Conservation (phyloP, 2,329 filamentous ascomycete species). For the Periconia macrospinosa region DNA sequence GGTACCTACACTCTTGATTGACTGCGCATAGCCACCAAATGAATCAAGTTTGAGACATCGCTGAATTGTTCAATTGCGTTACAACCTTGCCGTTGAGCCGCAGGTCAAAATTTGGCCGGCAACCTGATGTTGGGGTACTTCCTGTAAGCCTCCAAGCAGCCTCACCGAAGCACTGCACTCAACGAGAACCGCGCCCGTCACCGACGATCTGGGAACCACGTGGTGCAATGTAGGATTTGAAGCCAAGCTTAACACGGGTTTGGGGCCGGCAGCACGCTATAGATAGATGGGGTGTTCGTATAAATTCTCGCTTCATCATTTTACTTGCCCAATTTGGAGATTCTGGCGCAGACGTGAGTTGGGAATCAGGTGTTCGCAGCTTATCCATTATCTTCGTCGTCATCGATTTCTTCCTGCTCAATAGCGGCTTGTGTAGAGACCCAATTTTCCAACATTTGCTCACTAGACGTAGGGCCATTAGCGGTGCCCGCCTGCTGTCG, state of each 20-base stretch:
- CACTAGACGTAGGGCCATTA: constrained; percentile 28
- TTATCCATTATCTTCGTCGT: constrained; percentile 40
- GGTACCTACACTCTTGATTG: neutral
- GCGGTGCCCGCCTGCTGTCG: constrained; percentile 19
- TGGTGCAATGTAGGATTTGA: constrained; percentile 10
- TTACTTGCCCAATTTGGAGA: constrained; percentile 9
- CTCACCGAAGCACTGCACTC: constrained; percentile 14
- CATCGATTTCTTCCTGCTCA: constrained; percentile 27
- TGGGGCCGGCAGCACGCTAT: constrained; percentile 15
- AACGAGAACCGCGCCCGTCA: constrained; percentile 15
- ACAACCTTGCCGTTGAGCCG: neutral
- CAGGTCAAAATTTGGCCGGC: neutral
- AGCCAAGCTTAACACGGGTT: constrained; percentile 2
- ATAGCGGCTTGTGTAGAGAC: constrained; percentile 46
- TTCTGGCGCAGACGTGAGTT: neutral
- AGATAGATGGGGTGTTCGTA: constrained; percentile 14
- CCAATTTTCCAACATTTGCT: constrained; percentile 47
- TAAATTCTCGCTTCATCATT: constrained; percentile 11
- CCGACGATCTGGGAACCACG: constrained; percentile 27
- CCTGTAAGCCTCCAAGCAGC: constrained; percentile 1
- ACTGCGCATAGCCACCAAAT: neutral
- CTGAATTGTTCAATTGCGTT: neutral
- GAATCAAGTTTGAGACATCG: constrained; percentile 5
- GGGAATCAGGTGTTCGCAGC: constrained; percentile 2
- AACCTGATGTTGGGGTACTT: constrained; percentile 4